Evolutionary conservation across 2,329 filamentous ascomycete species (phyloP).

Genomic region (Thelonectria rubi): DNA sequence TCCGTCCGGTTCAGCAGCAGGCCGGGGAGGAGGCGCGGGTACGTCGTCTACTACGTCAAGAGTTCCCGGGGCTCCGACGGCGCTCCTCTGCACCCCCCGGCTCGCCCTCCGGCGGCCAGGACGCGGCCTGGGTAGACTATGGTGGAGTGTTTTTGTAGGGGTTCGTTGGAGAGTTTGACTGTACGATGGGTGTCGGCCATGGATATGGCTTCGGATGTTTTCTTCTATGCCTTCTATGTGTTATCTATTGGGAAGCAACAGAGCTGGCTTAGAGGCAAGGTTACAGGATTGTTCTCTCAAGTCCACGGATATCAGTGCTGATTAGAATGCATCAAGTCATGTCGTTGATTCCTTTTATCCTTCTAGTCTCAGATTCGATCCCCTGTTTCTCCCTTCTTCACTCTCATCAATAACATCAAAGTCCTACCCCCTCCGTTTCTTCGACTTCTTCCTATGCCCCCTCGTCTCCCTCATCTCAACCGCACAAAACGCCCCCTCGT

Average conservation of each 20-base stretch:
- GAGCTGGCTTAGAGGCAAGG: slow-evolving; percentile 4
- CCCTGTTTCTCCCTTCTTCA: no score
- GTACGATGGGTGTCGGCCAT: background rate
- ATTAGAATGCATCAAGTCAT: background rate
- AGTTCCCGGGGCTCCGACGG: slow-evolving; percentile 47
- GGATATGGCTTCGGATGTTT: background rate
- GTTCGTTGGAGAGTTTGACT: background rate
- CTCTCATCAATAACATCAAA: background rate
- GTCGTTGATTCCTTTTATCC: background rate
- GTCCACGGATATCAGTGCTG: background rate
- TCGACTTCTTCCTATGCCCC: background rate
- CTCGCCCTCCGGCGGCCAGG: slow-evolving; percentile 25
- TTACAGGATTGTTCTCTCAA: background rate
- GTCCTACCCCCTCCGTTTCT: background rate
- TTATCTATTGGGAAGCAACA: slow-evolving; percentile 13
- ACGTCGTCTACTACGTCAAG: slow-evolving; percentile 43
- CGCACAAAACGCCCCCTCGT: background rate
- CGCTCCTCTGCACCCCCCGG: slow-evolving; percentile 23
- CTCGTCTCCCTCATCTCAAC: background rate
- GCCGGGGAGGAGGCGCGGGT: slow-evolving; percentile 35
- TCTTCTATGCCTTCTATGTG: slow-evolving; percentile 28
- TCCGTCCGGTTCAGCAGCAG: slow-evolving; percentile 49
- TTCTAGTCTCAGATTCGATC: no score
- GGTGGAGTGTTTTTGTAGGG: slow-evolving; percentile 1
- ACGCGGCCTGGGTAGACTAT: slow-evolving; percentile 10